Conservation (phyloP, 495 filamentous ascomycete species). For the Lasiosphaeriaceae sp. region DNA sequence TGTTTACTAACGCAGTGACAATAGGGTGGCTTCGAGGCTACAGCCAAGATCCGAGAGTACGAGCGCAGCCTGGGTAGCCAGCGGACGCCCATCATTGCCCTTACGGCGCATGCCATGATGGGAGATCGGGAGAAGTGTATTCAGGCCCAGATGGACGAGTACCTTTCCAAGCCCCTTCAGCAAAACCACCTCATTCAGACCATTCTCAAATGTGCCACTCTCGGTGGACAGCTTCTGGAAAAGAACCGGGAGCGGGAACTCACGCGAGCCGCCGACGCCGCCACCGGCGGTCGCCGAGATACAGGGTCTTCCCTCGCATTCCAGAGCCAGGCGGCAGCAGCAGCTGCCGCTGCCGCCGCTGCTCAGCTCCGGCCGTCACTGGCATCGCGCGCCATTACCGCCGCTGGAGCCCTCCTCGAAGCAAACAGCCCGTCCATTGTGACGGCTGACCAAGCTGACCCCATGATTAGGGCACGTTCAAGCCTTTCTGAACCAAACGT, state of each 20-base stretch:
- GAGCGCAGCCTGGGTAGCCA: slow-evolving; percentile 73
- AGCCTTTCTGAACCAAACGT: slow-evolving; percentile 42
- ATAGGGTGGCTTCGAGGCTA: slow-evolving; percentile 94
- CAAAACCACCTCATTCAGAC: slow-evolving; percentile 99
- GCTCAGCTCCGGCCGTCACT: slow-evolving; percentile 32
- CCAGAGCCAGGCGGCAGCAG: slow-evolving; percentile 24
- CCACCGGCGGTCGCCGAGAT: slow-evolving; percentile 26
- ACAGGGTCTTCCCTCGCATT: slow-evolving; percentile 18
- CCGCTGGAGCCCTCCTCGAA: slow-evolving; percentile 55
- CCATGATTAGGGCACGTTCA: slow-evolving; percentile 66
- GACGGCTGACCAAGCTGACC: slow-evolving; percentile 60
- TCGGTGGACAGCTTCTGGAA: slow-evolving; percentile 84
- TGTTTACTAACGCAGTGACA: slow-evolving; percentile 24
- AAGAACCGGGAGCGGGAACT: slow-evolving; percentile 50
- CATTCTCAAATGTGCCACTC: slow-evolving; percentile 90
- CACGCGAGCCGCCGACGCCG: slow-evolving; percentile 34
- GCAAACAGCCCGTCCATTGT: slow-evolving; percentile 54
- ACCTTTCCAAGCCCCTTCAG: slow-evolving; percentile 95
- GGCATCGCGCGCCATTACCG: slow-evolving; percentile 55
- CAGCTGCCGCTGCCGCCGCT: slow-evolving; percentile 5
- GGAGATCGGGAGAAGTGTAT: slow-evolving; percentile 98
- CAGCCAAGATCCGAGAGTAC: slow-evolving; percentile 92
- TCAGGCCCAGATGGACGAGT: slow-evolving; percentile 98
- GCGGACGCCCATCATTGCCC: slow-evolving; percentile 91
- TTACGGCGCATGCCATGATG: slow-evolving; percentile 98